Percentiles rank a stretch among this genome's conserved stretches.
Conservation (phyloP, 2,329 filamentous ascomycete species). For the Xylaria sp. region DNA sequence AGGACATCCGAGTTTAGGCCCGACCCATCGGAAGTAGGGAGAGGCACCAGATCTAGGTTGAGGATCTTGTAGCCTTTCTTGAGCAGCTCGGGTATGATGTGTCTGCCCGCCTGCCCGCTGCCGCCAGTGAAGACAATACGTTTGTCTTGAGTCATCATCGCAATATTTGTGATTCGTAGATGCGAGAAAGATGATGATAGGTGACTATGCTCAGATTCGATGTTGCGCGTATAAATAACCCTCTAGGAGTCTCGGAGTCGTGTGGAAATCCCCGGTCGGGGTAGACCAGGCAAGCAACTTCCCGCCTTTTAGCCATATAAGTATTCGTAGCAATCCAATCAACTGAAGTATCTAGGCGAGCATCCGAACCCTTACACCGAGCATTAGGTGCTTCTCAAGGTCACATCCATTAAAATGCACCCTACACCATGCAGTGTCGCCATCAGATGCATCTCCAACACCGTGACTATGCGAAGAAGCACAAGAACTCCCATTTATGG, state of each 20-base stretch:
- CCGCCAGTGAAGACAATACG: slow-evolving; percentile 34
- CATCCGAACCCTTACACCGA: no score
- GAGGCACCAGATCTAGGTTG: slow-evolving; percentile 34
- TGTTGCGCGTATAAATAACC: background rate
- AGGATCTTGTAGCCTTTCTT: slow-evolving; percentile 28
- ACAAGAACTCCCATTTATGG: background rate
- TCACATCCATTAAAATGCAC: no score
- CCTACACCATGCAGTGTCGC: no score
- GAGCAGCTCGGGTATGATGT: slow-evolving; percentile 31
- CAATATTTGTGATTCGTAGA: background rate
- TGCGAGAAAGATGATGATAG: background rate
- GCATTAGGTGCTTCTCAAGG: no score
- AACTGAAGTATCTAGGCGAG: no score
- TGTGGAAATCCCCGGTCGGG: no score
- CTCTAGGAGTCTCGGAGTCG: no score
- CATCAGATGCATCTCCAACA: no score
- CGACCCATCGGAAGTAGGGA: slow-evolving; percentile 16
- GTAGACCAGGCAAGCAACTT: no score
- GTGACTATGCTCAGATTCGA: background rate
- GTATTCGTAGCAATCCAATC: no score
- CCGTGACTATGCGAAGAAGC: no score
- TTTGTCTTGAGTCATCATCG: slow-evolving; percentile 14
- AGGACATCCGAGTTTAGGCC: slow-evolving; percentile 25
- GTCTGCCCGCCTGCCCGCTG: slow-evolving; percentile 34
- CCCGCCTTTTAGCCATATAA: no score